Evolutionary conservation across 495 filamentous ascomycete species (phyloP).

Genomic region (Xylaria bambusicola): DNA sequence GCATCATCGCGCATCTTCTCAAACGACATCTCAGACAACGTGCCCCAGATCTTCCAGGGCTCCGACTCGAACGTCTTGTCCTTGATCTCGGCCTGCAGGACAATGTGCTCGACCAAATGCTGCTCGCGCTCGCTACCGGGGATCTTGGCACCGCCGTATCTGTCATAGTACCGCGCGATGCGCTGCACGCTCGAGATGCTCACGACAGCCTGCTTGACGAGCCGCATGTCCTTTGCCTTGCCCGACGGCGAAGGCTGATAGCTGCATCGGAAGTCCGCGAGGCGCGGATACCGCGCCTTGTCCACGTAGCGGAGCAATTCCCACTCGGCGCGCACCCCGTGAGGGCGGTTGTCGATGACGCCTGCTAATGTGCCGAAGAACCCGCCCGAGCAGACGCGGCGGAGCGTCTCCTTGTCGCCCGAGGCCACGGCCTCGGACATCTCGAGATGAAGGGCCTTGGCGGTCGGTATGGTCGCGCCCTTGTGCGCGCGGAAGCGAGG

Average conservation of each 20-base stretch:
- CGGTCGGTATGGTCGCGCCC: constrained; percentile 47
- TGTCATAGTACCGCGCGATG: constrained; percentile 44
- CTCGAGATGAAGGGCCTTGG: constrained; percentile 60
- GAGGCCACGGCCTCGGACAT: constrained; percentile 75
- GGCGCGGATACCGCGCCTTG: constrained; percentile 46
- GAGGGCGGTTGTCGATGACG: constrained; percentile 58
- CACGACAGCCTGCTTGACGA: constrained; percentile 71
- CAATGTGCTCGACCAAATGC: constrained; percentile 75
- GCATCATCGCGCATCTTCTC: constrained; percentile 2
- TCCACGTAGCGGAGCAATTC: constrained; percentile 63
- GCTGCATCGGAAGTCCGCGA: constrained; percentile 62
- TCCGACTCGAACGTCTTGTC: constrained; percentile 50
- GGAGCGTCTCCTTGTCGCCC: constrained; percentile 60
- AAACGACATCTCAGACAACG: constrained; percentile 58
- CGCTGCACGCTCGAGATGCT: constrained; percentile 69
- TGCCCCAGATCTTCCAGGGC: constrained; percentile 79
- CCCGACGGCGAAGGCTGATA: constrained; percentile 45
- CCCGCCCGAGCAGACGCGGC: constrained; percentile 60
- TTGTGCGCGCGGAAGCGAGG: constrained; percentile 43
- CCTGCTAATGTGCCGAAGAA: constrained; percentile 56
- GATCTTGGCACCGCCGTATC: constrained; percentile 32
- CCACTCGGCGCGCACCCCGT: constrained; percentile 59
- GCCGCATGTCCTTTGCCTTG: constrained; percentile 24
- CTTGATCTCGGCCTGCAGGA: constrained; percentile 64
- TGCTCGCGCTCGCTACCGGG: constrained; percentile 57